Conservation (phyloP, 2,329 filamentous ascomycete species). For the Arthrobotrys sphaeroides region DNA sequence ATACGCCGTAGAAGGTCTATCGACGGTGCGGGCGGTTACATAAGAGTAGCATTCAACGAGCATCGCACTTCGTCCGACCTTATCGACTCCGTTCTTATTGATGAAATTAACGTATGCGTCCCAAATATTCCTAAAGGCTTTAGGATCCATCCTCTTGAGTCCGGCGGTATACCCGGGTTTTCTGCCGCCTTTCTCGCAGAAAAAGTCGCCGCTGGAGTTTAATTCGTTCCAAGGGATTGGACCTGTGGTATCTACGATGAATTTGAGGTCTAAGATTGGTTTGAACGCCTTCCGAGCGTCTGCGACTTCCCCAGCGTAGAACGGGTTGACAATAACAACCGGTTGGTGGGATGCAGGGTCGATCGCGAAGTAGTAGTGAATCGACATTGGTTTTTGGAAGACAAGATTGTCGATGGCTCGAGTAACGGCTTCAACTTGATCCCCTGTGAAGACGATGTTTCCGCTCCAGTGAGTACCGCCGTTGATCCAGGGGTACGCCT, state of each 20-base stretch:
- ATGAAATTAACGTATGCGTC: conserved; percentile 47
- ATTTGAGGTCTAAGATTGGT: conserved; percentile 56
- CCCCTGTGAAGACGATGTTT: conserved; percentile 58
- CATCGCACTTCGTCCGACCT: conserved; percentile 46
- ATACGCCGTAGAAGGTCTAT: conserved; percentile 45
- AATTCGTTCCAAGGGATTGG: conserved; percentile 57
- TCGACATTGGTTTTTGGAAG: conserved; percentile 54
- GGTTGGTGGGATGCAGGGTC: conserved; percentile 56
- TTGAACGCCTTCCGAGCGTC: conserved; percentile 56
- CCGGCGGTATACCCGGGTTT: conserved; percentile 58
- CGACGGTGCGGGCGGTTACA: conserved; percentile 45
- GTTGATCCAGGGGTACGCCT: conserved; percentile 59
- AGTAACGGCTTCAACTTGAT: conserved; percentile 57
- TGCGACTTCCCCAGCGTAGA: conserved; percentile 53
- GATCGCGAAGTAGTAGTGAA: conserved; percentile 57
- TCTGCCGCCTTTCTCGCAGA: conserved; percentile 57
- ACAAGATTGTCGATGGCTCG: conserved; percentile 56
- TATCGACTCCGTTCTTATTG: conserved; percentile 39
- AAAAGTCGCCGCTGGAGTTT: conserved; percentile 55
- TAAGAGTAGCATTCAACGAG: conserved; percentile 53
- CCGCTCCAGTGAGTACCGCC: conserved; percentile 57
- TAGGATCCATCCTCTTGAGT: conserved; percentile 53
- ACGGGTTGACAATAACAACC: conserved; percentile 54
- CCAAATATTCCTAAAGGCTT: conserved; percentile 41
- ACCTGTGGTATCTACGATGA: conserved; percentile 54